phyloP scores from a whole-genome alignment of 2,329 filamentous ascomycete genomes.

The Remersonia thermophila region DNA sequence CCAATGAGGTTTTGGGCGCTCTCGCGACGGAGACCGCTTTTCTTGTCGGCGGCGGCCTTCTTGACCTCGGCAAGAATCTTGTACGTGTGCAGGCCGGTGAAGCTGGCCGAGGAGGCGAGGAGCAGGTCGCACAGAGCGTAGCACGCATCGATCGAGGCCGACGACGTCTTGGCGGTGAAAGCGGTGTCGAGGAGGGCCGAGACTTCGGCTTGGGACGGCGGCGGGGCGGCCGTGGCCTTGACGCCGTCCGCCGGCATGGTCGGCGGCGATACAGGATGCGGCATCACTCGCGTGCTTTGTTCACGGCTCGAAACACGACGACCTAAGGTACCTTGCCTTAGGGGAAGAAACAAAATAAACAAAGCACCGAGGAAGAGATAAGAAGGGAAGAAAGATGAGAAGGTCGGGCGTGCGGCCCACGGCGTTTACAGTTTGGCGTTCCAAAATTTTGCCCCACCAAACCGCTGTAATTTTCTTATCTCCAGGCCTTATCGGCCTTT shows the following conservation, averaged over 20 bases:
- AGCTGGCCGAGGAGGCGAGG: slow-evolving; percentile 41
- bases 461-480: too few relatives aligned
- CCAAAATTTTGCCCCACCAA: too few relatives aligned
- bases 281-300: slow-evolving; percentile 5
- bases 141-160: slow-evolving; percentile 52
- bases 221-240: slow-evolving; percentile 27
- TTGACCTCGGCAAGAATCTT: slow-evolving; percentile 43
- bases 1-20: slow-evolving; percentile 91
- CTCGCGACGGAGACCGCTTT: slow-evolving; percentile 73
- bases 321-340: too few relatives aligned
- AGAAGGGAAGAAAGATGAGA: too few relatives aligned
- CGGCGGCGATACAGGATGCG: slow-evolving; percentile 13
- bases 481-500: too few relatives aligned
- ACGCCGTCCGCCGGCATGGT: slow-evolving; percentile 18
- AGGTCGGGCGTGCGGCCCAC: background rate
- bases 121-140: slow-evolving; percentile 50
- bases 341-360: too few relatives aligned
- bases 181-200: slow-evolving; percentile 51
- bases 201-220: slow-evolving; percentile 56
- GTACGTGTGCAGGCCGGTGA: slow-evolving; percentile 39
- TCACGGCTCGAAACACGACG: background rate
- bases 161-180: slow-evolving; percentile 57
- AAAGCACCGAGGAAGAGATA: too few relatives aligned
- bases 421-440: too few relatives aligned
- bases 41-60: slow-evolving; percentile 84